Evolutionary conservation across 2,329 filamentous ascomycete genomes (phyloP).

Genomic region (Diaporthe destruens): DNA sequence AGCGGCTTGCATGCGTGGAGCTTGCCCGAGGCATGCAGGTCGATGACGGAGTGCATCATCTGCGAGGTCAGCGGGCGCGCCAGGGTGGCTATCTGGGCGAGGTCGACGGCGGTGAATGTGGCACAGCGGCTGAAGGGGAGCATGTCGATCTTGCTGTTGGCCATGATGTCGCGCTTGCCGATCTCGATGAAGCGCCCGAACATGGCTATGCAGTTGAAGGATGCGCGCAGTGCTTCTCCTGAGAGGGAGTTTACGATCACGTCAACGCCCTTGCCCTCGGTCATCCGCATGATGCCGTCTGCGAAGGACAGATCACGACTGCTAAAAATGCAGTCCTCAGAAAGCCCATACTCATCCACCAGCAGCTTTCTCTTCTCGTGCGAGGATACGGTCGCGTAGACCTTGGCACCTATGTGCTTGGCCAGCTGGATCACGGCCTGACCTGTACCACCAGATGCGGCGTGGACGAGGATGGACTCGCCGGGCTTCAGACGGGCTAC

Average conservation of each 20-base stretch:
- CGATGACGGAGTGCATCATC: slow-evolving; percentile 33
- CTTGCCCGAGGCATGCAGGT: slow-evolving; percentile 32
- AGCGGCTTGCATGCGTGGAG: slow-evolving; percentile 36
- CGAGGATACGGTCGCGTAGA: slow-evolving; percentile 50
- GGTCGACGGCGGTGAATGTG: slow-evolving; percentile 50
- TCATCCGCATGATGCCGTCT: slow-evolving; percentile 43
- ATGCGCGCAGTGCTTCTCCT: slow-evolving; percentile 47
- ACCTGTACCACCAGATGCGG: slow-evolving; percentile 43
- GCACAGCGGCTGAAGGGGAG: slow-evolving; percentile 31
- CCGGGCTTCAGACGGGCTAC: slow-evolving; percentile 44
- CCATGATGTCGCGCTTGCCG: slow-evolving; percentile 50
- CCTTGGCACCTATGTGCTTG: slow-evolving; percentile 44
- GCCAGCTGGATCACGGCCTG: slow-evolving; percentile 40
- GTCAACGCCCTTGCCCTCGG: slow-evolving; percentile 42
- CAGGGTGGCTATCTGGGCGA: slow-evolving; percentile 40
- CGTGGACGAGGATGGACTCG: slow-evolving; percentile 47
- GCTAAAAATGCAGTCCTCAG: slow-evolving; percentile 48
- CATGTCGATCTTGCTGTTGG: slow-evolving; percentile 54
- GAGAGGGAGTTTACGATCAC: slow-evolving; percentile 50
- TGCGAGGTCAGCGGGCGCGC: slow-evolving; percentile 21
- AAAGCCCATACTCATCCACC: slow-evolving; percentile 48
- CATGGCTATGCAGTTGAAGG: slow-evolving; percentile 51
- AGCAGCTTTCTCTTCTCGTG: slow-evolving; percentile 49
- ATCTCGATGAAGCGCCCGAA: slow-evolving; percentile 54
- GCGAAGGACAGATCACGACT: slow-evolving; percentile 48